phyloP scores from a whole-genome alignment of 208 protist species.

The Crithidia fasciculata region DNA sequence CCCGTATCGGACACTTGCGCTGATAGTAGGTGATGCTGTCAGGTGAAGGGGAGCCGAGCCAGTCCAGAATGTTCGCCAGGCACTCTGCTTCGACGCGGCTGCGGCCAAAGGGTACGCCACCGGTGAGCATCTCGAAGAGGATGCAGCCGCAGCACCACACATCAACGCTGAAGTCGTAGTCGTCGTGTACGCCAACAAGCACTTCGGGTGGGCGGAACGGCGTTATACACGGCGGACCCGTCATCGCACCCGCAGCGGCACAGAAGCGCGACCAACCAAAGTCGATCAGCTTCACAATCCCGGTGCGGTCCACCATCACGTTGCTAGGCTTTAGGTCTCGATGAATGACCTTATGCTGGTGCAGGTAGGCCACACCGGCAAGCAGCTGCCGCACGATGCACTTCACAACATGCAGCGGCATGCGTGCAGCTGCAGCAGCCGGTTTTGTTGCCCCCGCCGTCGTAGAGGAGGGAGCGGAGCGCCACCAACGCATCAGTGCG shows the following conservation, averaged over 20 bases:
- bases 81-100: conserved; percentile 64
- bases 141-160: conserved; percentile 97
- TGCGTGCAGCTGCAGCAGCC: conserved; percentile 20
- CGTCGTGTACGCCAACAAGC: conserved; percentile 52
- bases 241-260: conserved; percentile 47
- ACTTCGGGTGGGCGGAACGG: conserved; percentile 84
- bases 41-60: conserved; percentile 73
- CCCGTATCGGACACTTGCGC: conserved; percentile 10
- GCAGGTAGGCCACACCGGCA: conserved; percentile 78
- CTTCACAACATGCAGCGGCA: conserved; percentile 83
- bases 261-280: conserved; percentile 85
- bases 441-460: background rate
- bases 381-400: conserved; percentile 86
- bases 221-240: conserved; percentile 74
- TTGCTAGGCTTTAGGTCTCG: conserved; percentile 92
- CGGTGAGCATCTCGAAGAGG: conserved; percentile 98
- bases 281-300: conserved; percentile 87
- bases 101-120: conserved; percentile 90
- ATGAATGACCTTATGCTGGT: conserved; percentile 80
- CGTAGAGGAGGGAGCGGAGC: conserved; percentile 6
- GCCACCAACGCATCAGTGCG: conserved; percentile 66
- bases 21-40: conserved; percentile 57
- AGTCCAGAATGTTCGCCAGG: conserved; percentile 70
- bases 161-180: conserved; percentile 94
- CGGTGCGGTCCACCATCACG: conserved; percentile 80